Conservation (phyloP, 1,139 yeast species). For the Candida tunisiensis region DNA sequence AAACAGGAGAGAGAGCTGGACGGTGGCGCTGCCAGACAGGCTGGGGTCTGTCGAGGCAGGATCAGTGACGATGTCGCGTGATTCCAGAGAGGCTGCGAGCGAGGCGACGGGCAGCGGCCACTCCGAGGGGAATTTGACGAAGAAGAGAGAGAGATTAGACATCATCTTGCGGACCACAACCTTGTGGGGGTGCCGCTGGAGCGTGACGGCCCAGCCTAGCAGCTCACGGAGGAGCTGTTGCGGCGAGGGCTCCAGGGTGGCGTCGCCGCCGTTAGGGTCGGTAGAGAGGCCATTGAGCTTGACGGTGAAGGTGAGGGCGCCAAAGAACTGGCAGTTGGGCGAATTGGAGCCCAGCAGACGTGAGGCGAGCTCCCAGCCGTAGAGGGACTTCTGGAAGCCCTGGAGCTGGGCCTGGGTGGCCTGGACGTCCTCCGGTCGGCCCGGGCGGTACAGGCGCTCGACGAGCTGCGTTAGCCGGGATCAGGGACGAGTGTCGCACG, state of each 20-base stretch:
- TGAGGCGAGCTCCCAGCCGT: constrained; percentile 34
- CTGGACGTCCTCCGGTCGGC: too few species aligned
- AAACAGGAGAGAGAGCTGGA: constrained; percentile 4
- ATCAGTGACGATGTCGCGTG: too few species aligned
- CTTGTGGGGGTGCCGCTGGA: constrained; percentile 6
- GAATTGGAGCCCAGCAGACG: constrained; percentile 22
- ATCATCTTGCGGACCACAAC: constrained; percentile 20
- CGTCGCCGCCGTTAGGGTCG: too few species aligned
- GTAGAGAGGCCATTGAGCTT: constrained; percentile 27
- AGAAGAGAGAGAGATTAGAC: constrained; percentile 13
- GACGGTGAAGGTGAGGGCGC: constrained; percentile 42
- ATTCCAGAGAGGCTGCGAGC: constrained; percentile 4
- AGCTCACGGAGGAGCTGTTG: constrained; percentile 11
- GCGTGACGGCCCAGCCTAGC: constrained; percentile 13
- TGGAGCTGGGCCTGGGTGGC: constrained; percentile 32
- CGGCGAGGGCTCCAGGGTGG: constrained; percentile 4
- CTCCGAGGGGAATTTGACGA: constrained; percentile 14
- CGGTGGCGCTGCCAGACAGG: too few species aligned
- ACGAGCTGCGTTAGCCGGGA: too few species aligned
- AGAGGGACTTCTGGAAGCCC: constrained; percentile 27
- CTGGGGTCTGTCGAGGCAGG: too few species aligned
- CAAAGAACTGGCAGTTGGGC: constrained; percentile 37
- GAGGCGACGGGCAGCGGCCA: constrained; percentile 16
- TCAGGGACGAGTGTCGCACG: too few species aligned
- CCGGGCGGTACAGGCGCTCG: too few species aligned